Base-by-base conservation (phyloP, 2,329 filamentous ascomycete genomes). In the Gaeumannomyces sp. region DNA sequence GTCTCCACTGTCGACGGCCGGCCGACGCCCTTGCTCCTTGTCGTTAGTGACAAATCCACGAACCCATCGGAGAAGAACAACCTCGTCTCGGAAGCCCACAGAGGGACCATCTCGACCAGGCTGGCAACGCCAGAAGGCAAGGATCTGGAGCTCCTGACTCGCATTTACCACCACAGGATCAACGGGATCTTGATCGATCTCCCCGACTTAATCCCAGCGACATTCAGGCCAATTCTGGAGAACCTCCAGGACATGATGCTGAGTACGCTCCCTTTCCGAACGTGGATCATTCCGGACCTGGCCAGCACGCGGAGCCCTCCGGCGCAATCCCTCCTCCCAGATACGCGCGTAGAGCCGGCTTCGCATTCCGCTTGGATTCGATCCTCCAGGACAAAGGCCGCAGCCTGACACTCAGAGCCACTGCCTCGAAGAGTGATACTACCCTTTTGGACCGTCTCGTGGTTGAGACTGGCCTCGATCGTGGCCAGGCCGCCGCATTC, bases 211-310 rank as follows among this genome's bases (percentile, higher is more conserved):
- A 72, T 89, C 2, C 74, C 88, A 2, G 79, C 82, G 0, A 79
- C 86, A 0, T 89, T 89, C 68, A 74, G 80, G 31, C 83, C 84
- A 31, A 87, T 83, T 0, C 76, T 89, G 0, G 72, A 77, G 59
- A 82, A 82, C 0, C 74, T 90, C 3, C 84, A 89, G 69, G 71
- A 73, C 1, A 84, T 88, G 76, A 79, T 77, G 13, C 68, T 69
- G 16, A 74, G 67, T 22, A 73, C 73, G 3, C 27, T 1, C 66
- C 67, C 1, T 66, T 70, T 1, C 63, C 59, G 11, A 58, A 65
- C 2, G 65, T 68, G 1, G 63, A 71, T 0, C 16, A 16, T 45
- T 45, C 38, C 38, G 38, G 38, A 19, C 14, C 38, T 19, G 38
- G 38, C 38, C 38, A 45, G 16, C 38, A 45, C 14, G 16, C 38